A percentile compares a stretch with the other conserved stretches of the same genome.
Evolutionary conservation across 352 stramenopile species (phyloP).

Genomic region (Lagenidium giganteum): DNA sequence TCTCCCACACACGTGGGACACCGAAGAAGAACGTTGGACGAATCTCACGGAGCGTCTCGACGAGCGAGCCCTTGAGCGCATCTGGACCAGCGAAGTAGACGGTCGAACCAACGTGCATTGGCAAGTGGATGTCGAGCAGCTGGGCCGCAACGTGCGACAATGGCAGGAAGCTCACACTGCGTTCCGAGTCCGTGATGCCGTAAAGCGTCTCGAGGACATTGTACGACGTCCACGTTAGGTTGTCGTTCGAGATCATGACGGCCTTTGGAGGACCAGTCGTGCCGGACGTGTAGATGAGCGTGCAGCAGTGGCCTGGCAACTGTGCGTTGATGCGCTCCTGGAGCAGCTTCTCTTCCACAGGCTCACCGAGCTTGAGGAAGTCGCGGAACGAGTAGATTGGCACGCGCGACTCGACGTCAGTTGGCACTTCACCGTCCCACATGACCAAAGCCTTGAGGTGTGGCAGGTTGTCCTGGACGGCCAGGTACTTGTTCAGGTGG

Average conservation of each 20-base stretch:
- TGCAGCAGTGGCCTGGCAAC: conserved; percentile 43
- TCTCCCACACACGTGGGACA: conserved; percentile 79
- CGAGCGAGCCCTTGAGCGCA: conserved; percentile 53
- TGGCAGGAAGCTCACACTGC: conserved; percentile 65
- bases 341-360: conserved; percentile 17
- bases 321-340: conserved; percentile 29
- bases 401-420: conserved; percentile 23
- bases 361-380: conserved; percentile 32
- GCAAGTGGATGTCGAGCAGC: conserved; percentile 64
- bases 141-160: conserved; percentile 73
- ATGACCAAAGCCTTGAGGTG: conserved; percentile 62
- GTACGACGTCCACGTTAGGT: conserved; percentile 47
- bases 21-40: conserved; percentile 65
- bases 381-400: conserved; percentile 41
- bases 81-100: conserved; percentile 65
- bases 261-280: conserved; percentile 46
- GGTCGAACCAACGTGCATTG: conserved; percentile 36
- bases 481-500: conserved; percentile 65
- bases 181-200: conserved; percentile 32
- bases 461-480: conserved; percentile 43
- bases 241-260: conserved; percentile 65
- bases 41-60: conserved; percentile 45
- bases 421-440: conserved; percentile 31
- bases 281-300: conserved; percentile 88
- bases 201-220: conserved; percentile 28